phyloP scores from a whole-genome alignment of 129 eudicot genomes.

The Escallonia herrerae region DNA sequence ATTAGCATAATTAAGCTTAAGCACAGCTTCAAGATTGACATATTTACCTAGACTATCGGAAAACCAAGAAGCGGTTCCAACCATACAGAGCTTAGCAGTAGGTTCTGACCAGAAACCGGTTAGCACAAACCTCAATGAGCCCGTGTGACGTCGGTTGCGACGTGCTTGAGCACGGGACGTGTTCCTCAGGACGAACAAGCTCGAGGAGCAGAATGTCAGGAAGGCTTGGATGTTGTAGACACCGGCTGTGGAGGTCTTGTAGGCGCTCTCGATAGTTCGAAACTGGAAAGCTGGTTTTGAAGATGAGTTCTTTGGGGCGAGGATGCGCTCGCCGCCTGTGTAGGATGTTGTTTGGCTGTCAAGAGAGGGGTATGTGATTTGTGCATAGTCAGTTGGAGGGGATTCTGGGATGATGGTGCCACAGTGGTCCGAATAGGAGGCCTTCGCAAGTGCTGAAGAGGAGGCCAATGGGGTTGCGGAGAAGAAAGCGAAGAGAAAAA shows the following conservation, averaged over 20 bases:
- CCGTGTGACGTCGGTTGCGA: slow-evolving; percentile 1
- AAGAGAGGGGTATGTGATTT: slow-evolving; percentile 19
- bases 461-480: slow-evolving; percentile 3
- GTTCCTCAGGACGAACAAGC: slow-evolving; percentile 2
- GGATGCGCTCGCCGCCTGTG: slow-evolving; percentile 44
- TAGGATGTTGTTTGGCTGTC: slow-evolving; percentile 19
- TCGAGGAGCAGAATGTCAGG: slow-evolving; percentile 13
- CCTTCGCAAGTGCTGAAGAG: slow-evolving; percentile 3
- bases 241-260: slow-evolving; percentile 19
- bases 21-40: slow-evolving; percentile 42
- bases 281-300: slow-evolving; percentile 13
- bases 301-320: slow-evolving; percentile 13
- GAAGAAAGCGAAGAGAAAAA: slow-evolving; percentile 11
- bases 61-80: slow-evolving; percentile 46
- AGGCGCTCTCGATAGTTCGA: slow-evolving; percentile 19
- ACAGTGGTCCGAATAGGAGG: slow-evolving; percentile 48
- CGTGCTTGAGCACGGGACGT: neutral
- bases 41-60: slow-evolving; percentile 19
- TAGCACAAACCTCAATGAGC: slow-evolving; percentile 26
- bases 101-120: slow-evolving; percentile 72
- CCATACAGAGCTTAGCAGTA: slow-evolving; percentile 50
- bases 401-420: slow-evolving; percentile 44
- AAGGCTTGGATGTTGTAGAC: slow-evolving; percentile 43
- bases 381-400: slow-evolving; percentile 19
- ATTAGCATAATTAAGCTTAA: slow-evolving; percentile 40